Evolutionary conservation across 495 filamentous ascomycete genomes (phyloP), one percentile per base, ranked within the genome.

Genomic region (Lasiosphaeris hirsuta): DNA sequence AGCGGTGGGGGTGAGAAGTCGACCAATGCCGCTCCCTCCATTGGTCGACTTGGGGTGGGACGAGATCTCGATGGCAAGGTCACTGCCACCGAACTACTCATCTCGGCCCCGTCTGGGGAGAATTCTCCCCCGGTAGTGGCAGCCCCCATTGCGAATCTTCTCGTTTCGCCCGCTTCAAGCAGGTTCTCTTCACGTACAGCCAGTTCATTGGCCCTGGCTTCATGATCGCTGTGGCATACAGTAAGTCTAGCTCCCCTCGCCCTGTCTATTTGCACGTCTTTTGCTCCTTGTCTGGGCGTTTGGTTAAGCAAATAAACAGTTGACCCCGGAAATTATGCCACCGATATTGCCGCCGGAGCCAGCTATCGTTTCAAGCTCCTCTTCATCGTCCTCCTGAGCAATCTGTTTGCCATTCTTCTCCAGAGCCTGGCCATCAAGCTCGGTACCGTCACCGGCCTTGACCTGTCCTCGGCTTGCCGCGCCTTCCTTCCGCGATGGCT

Each of bases 141-240:
- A 18, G 13, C 18, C 0, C 9, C 34, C 30, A 4, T 15, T 30
- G 15, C 4, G 14, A 15, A 1, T 10, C 39, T 11, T 49, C 59
- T 15, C 53, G 52, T 19, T 47, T 71, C n/a, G 54, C 55, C 42
- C 65, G 64, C 23, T 40, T 75, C 15, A 58, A 65, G 48, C 62
- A 71, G 47, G 56, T 74, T 10, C 15, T 92, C 38, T 43, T 76
- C 54, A 92, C 84, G 35, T 94, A 89, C 63, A 71, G 70, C 54
- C 84, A 84, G 57, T 96, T 96, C 66, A 75, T 96, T 45, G 92
- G 92, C 0, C 92, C 92, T 10, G 91, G 91, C 1, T 92, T 96
- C 69, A 81, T 96, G 72, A 81, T 93, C 54, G 82, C 87, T 13
- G 89, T 92, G 41, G 87, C 88, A 15, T 79, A 79, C 61, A 79